These are phyloP conservation scores for Aspergillus cejpii DNA, from an alignment of 2,329 filamentous ascomycete genomes.

Conservation along the genomic window DNA sequence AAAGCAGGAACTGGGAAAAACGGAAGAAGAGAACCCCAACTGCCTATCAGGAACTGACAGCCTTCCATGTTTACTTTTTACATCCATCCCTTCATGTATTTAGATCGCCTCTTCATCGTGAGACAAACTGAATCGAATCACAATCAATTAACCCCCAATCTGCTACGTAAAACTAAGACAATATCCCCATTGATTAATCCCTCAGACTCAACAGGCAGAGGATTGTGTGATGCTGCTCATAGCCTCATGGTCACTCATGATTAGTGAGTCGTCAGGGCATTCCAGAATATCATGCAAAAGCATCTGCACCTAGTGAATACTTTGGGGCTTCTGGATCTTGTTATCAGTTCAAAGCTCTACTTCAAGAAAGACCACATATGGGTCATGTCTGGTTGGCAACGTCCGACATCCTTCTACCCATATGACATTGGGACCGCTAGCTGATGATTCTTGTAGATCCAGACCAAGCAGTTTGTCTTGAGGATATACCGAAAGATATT, in stretches of 20 bases:
- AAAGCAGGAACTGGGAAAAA: background rate
- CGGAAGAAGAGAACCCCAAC: background rate
- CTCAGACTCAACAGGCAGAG: too few species aligned
- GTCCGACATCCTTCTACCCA: constrained; percentile 13
- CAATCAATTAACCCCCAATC: too few species aligned
- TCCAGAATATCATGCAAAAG: background rate
- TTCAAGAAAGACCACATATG: constrained; percentile 29
- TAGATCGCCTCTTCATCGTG: too few species aligned
- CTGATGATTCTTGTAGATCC: constrained; percentile 13
- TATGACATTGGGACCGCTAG: background rate
- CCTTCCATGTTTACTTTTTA: too few species aligned
- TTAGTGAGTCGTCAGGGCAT: too few species aligned
- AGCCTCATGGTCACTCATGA: too few species aligned
- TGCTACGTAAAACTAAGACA: too few species aligned
- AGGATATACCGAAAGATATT: constrained; percentile 22
- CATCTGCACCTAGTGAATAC: background rate
- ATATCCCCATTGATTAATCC: too few species aligned
- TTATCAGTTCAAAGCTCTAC: constrained; percentile 28
- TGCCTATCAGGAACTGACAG: too few species aligned
- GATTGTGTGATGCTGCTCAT: too few species aligned
- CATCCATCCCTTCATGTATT: too few species aligned
- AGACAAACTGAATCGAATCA: too few species aligned
- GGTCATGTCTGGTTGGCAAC: constrained; percentile 31
- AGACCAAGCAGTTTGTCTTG: constrained; percentile 18
- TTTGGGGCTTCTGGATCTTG: constrained; percentile 21